These are phyloP conservation scores for Chytridium lagenaria DNA, from an alignment of 371 early-diverging fungal genomes.

Conservation along the genomic window DNA sequence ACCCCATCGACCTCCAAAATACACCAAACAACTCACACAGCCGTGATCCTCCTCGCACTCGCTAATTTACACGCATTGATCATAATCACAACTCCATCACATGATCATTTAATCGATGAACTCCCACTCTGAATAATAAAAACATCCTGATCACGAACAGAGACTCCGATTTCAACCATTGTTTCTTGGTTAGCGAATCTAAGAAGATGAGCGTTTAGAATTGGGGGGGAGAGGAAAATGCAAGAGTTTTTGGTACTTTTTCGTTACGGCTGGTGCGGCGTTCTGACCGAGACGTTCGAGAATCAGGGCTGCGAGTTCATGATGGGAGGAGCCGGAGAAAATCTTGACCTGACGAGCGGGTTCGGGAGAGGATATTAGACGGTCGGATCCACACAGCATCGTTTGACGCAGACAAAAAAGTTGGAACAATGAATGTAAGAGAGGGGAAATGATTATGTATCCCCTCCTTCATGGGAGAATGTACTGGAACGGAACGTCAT, in stretches of 20 bases:
- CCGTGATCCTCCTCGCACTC: conserved; percentile 83
- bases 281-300: conserved; percentile 78
- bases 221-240: too few relatives aligned
- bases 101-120: conserved; percentile 85
- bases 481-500: too few relatives aligned
- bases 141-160: conserved; percentile 95
- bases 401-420: too few relatives aligned
- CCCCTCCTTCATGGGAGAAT: too few relatives aligned
- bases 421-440: too few relatives aligned
- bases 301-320: conserved; percentile 83
- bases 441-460: too few relatives aligned
- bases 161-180: conserved; percentile 72
- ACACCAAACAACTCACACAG: conserved; percentile 43
- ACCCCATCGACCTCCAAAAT: not conserved
- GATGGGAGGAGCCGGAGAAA: conserved; percentile 93
- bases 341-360: conserved; percentile 87
- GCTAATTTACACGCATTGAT: conserved; percentile 92
- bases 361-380: too few relatives aligned
- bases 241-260: conserved; percentile 40
- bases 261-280: conserved; percentile 75
- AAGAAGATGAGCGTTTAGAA: not conserved
- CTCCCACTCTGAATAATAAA: conserved; percentile 94
- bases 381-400: too few relatives aligned
- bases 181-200: conserved; percentile 53
- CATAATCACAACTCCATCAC: conserved; percentile 95